Base-by-base conservation (phyloP, 2,329 filamentous ascomycete genomes). In the Aaosphaeria pasadenensis region DNA sequence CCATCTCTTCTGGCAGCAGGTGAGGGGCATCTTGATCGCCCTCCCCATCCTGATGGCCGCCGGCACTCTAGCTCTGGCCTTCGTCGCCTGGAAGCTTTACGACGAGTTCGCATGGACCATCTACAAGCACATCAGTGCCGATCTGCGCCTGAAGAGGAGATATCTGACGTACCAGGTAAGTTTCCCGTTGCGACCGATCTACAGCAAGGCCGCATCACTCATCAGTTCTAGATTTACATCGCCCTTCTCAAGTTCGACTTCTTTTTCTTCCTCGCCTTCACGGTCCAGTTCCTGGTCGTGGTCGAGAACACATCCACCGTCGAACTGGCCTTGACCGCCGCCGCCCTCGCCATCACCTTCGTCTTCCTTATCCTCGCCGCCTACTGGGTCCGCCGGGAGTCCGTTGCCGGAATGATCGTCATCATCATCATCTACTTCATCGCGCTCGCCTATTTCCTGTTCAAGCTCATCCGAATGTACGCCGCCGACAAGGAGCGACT, bases 31-130 rank as follows among this genome's bases (percentile, higher is more conserved):
- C 59, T 78, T 99, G 32, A 81, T 96, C 54, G 87, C 92, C 7
- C 90, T 95, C 47, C 94, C 94, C 0, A 85, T 82, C 59, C 82
- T 99, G 49, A 87, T 97, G 56, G 90, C 83, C 1, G 72, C 95
- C 30, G 83, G 83, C 30, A 92, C 88, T 3, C 55, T 91, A 5
- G 64, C 84, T 45, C 85, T 97, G 78, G 79, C 78, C 11, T 87
- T 90, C 53, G 77, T 91, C 44, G 85, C 92, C 2, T 97, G 91
- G 88, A 96, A 96, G 75, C 80, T 99, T 31, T 97, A 99, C 69
- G 91, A 96, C 66, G 92, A 96, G 71, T 99, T 99, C 72, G 92
- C 94, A 7, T 99, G 94, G 94, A 94, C 94, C 49, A 99, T 99
- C 64, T 91, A 99, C 74, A 99, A 99, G 78, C 91, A 95, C 71